Percentiles rank a stretch among this genome's conserved stretches.
Evolutionary conservation across 441 rosid species (phyloP).

Genomic region (Pelargonium fulgidum): DNA sequence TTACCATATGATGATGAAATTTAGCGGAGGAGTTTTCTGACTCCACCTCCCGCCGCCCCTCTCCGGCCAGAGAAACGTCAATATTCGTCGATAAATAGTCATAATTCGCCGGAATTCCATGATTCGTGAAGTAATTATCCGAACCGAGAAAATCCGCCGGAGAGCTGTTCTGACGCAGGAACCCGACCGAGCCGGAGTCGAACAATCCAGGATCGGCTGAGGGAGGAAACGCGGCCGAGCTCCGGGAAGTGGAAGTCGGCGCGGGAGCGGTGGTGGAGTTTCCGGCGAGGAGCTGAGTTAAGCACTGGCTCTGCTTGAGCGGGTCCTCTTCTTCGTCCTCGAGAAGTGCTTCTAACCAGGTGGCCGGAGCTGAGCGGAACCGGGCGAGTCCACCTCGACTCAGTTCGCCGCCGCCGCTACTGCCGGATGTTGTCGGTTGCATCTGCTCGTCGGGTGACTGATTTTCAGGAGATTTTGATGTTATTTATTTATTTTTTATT

Average conservation of each 20-base stretch:
- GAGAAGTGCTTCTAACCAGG: conserved; percentile 67
- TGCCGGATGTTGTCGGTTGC: conserved; percentile 42
- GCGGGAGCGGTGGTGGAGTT: too few species aligned
- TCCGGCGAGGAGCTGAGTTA: conserved; percentile 44
- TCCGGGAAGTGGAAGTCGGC: conserved; percentile 16
- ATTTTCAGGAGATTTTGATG: conserved; percentile 21
- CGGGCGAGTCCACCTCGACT: conserved; percentile 53
- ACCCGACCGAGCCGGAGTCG: conserved; percentile 29
- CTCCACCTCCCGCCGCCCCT: conserved; percentile 38
- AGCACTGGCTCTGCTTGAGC: conserved; percentile 44
- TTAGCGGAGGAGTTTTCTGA: conserved; percentile 29
- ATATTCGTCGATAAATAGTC: conserved; percentile 36
- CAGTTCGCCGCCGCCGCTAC: conserved; percentile 39
- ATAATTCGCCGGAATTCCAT: conserved; percentile 36
- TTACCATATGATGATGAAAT: conserved; percentile 42
- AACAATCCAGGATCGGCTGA: conserved; percentile 25
- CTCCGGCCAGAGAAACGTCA: conserved; percentile 37
- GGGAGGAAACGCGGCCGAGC: conserved; percentile 16
- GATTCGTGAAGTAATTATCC: conserved; percentile 45
- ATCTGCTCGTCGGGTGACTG: too few species aligned
- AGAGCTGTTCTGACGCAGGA: conserved; percentile 63
- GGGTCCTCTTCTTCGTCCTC: conserved; percentile 66
- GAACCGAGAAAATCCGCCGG: conserved; percentile 52
- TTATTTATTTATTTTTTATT: too few species aligned
- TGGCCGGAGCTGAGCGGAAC: conserved; percentile 69